Evolutionary conservation across 2,329 filamentous ascomycete species (phyloP).

Genomic region (Fusarium hostae): DNA sequence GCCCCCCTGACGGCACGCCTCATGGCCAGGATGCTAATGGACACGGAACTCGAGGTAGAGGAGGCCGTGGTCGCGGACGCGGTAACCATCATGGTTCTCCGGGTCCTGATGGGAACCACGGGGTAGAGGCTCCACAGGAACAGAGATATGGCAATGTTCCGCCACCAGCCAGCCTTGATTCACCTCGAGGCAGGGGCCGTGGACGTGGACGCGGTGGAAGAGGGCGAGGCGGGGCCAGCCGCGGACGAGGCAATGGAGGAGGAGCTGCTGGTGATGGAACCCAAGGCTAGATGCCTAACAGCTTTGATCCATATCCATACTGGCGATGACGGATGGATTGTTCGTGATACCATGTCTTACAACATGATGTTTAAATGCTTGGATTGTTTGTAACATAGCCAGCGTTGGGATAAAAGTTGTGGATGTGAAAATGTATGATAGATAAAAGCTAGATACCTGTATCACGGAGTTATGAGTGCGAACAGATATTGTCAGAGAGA

Average conservation of each 20-base stretch:
- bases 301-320: background rate
- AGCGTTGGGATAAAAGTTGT: constrained; percentile 12
- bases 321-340: background rate
- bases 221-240: constrained; percentile 50
- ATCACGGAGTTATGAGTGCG: constrained; percentile 41
- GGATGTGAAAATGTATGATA: constrained; percentile 38
- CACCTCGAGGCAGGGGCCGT: constrained; percentile 53
- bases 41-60: constrained; percentile 37
- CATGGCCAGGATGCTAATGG: constrained; percentile 47
- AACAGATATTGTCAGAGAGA: constrained; percentile 9
- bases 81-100: constrained; percentile 42
- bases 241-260: constrained; percentile 49
- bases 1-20: constrained; percentile 45
- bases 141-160: constrained; percentile 66
- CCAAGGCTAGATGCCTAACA: constrained; percentile 36
- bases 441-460: constrained; percentile 35
- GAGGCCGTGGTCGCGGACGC: constrained; percentile 50
- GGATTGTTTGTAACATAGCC: constrained; percentile 7
- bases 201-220: constrained; percentile 55
- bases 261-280: constrained; percentile 28
- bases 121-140: constrained; percentile 31
- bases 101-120: constrained; percentile 29
- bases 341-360: constrained; percentile 8
- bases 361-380: constrained; percentile 12
- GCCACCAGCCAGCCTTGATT: constrained; percentile 68